A percentile compares a stretch with the other conserved stretches of the same genome.
These are phyloP conservation scores for Raddia guianensis DNA, from an alignment of 176 grass and related monocot genomes.

Conservation along the genomic window DNA sequence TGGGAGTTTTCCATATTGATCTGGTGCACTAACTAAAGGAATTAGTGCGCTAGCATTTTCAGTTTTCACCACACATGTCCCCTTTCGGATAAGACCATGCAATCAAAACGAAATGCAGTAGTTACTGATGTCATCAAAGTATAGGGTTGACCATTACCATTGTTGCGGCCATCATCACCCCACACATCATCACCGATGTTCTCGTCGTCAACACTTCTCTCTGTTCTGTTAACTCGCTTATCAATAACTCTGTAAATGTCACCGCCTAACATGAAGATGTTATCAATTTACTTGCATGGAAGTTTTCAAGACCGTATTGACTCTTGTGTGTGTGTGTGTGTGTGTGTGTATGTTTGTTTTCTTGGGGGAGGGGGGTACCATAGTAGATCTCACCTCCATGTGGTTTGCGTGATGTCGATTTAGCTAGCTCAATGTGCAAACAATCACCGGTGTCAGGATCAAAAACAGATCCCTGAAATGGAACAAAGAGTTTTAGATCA, in stretches of 20 bases:
- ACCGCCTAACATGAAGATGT: constrained; percentile 49
- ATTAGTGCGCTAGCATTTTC: background rate
- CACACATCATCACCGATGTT: constrained; percentile 42
- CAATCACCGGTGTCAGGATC: constrained; percentile 73
- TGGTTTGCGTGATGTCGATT: constrained; percentile 88
- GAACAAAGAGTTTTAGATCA: constrained; percentile 20
- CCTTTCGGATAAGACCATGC: constrained; percentile 1
- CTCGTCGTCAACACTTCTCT: constrained; percentile 55
- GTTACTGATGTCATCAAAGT: constrained; percentile 9
- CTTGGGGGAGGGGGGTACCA: background rate
- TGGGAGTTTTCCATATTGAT: background rate
- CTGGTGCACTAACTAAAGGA: background rate
- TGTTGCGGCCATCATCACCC: constrained; percentile 17
- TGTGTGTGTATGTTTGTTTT: too few species aligned
- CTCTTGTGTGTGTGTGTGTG: too few species aligned
- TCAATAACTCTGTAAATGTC: constrained; percentile 82
- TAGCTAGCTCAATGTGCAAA: constrained; percentile 91
- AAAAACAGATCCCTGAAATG: constrained; percentile 75
- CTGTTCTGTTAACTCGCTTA: constrained; percentile 61
- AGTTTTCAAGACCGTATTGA: constrained; percentile 16
- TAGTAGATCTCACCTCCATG: constrained; percentile 53
- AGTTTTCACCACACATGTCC: constrained; percentile 3
- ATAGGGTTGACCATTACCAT: constrained; percentile 36
- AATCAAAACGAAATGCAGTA: constrained; percentile 1
- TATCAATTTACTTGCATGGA: constrained; percentile 28